Evolutionary conservation across 75 land plant genomes (phyloP).

Genomic region (Selaginella tamariscina): DNA sequence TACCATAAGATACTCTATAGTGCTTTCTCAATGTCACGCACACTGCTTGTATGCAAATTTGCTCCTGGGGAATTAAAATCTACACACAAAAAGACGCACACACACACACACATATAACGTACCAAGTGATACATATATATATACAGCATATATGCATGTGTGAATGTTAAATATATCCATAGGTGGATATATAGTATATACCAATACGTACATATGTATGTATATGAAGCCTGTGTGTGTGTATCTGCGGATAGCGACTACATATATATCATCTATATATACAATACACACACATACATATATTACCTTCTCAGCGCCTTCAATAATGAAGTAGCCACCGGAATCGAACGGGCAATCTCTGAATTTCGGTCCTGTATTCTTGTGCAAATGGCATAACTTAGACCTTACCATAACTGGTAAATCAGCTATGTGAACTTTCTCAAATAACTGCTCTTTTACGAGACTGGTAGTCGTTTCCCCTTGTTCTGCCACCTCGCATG

Average conservation of each 20-base stretch:
- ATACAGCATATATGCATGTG: no score
- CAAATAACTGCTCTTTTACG: no score
- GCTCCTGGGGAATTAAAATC: background rate
- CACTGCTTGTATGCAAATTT: background rate
- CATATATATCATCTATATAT: no score
- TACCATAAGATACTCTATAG: no score
- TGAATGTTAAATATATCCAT: no score
- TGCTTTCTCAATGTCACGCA: no score
- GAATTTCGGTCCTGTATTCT: slow-evolving; percentile 18
- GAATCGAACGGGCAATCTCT: slow-evolving; percentile 60
- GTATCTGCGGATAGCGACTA: no score
- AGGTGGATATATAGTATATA: no score
- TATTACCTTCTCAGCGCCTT: slow-evolving; percentile 83
- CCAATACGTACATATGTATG: no score
- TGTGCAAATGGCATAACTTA: slow-evolving; percentile 50
- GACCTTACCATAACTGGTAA: slow-evolving; percentile 91
- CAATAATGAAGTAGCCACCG: slow-evolving; percentile 87
- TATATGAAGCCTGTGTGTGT: no score
- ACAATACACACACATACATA: background rate
- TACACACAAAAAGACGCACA: background rate
- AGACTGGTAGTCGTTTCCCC: slow-evolving; percentile 20
- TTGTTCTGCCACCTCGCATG: no score
- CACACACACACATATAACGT: background rate
- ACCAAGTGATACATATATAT: no score
- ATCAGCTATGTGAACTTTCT: slow-evolving; percentile 45